Conservation (phyloP, 768 basidiomycete genomes). For the Termitomyces sp. region DNA sequence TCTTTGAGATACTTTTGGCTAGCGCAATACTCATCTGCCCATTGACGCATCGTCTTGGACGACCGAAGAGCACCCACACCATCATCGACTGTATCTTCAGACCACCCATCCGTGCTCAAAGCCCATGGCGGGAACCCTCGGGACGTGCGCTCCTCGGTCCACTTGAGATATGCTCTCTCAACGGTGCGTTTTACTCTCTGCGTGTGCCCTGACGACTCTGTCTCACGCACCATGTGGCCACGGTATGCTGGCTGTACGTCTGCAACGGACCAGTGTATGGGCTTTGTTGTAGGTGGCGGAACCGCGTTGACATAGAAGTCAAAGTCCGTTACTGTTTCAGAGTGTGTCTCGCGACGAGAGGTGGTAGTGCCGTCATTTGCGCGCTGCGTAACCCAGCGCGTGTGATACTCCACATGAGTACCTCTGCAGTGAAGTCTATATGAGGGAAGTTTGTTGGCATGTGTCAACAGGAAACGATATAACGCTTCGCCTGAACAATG, state of each 20-base stretch:
- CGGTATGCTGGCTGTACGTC: slow-evolving; percentile 56
- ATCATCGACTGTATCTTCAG: slow-evolving; percentile 12
- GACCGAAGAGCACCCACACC: slow-evolving; percentile 32
- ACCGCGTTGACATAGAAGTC: slow-evolving; percentile 52
- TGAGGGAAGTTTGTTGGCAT: slow-evolving; percentile 37
- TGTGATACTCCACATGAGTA: slow-evolving; percentile 42
- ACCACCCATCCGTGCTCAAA: slow-evolving; percentile 12
- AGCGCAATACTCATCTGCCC: slow-evolving; percentile 81
- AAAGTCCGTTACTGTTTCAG: slow-evolving; percentile 52
- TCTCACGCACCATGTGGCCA: slow-evolving; percentile 48
- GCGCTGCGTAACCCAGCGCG: slow-evolving; percentile 29
- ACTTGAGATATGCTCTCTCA: slow-evolving; percentile 34
- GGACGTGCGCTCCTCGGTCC: slow-evolving; percentile 36
- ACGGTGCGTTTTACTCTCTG: slow-evolving; percentile 32
- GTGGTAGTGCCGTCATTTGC: slow-evolving; percentile 21
- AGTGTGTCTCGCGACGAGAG: slow-evolving; percentile 38
- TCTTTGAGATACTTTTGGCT: slow-evolving; percentile 71
- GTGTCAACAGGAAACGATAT: slow-evolving; percentile 59
- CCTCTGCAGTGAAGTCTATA: slow-evolving; percentile 42
- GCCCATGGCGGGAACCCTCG: slow-evolving; percentile 48
- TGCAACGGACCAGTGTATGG: slow-evolving; percentile 47
- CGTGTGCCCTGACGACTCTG: slow-evolving; percentile 30
- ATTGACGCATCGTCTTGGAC: slow-evolving; percentile 60
- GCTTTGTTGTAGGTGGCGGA: slow-evolving; percentile 29
- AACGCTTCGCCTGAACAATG: slow-evolving; percentile 50